Base-by-base conservation (phyloP, 1,139 yeast genomes). In the Yamadazyma oceani region DNA sequence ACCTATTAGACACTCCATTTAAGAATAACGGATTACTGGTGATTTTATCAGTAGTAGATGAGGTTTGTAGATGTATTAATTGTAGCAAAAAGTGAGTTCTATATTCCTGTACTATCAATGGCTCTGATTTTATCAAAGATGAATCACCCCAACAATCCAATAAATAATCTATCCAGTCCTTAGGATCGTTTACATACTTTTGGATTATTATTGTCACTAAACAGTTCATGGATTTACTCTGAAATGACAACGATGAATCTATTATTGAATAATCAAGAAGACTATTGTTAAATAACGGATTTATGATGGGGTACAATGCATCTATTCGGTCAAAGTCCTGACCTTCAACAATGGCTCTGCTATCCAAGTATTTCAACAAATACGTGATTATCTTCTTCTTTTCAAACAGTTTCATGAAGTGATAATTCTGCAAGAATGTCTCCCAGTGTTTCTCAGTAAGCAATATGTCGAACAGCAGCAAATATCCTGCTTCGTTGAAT, bases 1-100 rank as follows among this genome's bases (percentile, higher is more conserved):
- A 60, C 21, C 78, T 55, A 38, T 61, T 66, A 1, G 80, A 66
- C 12, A 78, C 57, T 0, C 73, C 69, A 16, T 62, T 56, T 12
- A 76, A 51, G 42, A 72, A 77, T 0, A 41, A 46, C 2, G 58
- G 41, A 19, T 62, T 55, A 10, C 49, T 50, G 31, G 65, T 45
- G 15, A 72, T 40, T 2, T 29, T 0, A 60, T 34, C 31, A 51
- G 52, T 2, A 17, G 31, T 0, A 48, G 28, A 9, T n/a, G n/a
- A n/a, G n/a, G 51, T 46, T 6, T 51, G 38, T 3, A 58, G 46
- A 25, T 54, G 39, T 9, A 67, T 38, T 12, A 68, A 32, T 32
- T 58, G 57, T 2, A 66, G 39, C 5, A 70, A 44, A 15, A 90
- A 48, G 33, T 60, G 66, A 1, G 76, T 69, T 26, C 69, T 49